These are phyloP conservation scores for Basipetospora sp. DNA, from an alignment of 2,329 filamentous ascomycete species.

Conservation along the genomic window DNA sequence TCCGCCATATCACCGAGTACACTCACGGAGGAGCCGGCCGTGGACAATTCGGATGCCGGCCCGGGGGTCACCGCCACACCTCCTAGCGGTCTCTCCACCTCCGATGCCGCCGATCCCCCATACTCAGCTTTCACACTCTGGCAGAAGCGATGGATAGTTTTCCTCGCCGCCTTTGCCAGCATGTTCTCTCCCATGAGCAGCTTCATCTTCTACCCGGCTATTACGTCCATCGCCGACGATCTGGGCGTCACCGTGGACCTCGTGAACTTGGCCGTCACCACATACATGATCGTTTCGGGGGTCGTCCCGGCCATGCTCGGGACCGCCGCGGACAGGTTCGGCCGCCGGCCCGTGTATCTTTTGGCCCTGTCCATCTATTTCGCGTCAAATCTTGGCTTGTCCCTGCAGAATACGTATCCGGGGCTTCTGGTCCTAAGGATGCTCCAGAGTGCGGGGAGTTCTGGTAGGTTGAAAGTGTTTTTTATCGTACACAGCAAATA, in stretches of 20 bases:
- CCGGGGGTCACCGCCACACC: too few species aligned
- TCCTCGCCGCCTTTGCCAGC: slow-evolving; percentile 10
- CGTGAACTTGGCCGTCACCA: slow-evolving; percentile 24
- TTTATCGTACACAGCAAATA: too few species aligned
- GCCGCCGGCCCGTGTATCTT: slow-evolving; percentile 33
- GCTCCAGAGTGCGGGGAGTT: slow-evolving; percentile 34
- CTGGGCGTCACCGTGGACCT: slow-evolving; percentile 12
- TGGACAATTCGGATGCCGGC: too few species aligned
- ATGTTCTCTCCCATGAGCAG: slow-evolving; percentile 12
- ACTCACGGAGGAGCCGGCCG: too few species aligned
- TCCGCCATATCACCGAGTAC: too few species aligned
- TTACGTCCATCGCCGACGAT: slow-evolving; percentile 11
- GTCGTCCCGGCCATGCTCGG: slow-evolving; percentile 34
- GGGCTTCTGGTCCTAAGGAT: slow-evolving; percentile 33
- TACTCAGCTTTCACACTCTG: slow-evolving; percentile 3
- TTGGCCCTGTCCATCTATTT: slow-evolving; percentile 31
- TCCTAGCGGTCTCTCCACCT: too few species aligned
- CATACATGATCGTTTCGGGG: slow-evolving; percentile 29
- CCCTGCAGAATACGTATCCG: slow-evolving; percentile 25
- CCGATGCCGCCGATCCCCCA: neutral
- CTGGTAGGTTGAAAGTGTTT: neutral
- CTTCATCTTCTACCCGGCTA: slow-evolving; percentile 16
- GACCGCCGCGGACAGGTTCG: slow-evolving; percentile 32
- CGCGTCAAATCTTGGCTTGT: slow-evolving; percentile 30
- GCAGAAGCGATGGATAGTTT: slow-evolving; percentile 13